A percentile compares a stretch with the other conserved stretches of the same genome.
Evolutionary conservation across 1,284 basidiomycete genomes (phyloP).

Genomic region (Tilletia walkeri): DNA sequence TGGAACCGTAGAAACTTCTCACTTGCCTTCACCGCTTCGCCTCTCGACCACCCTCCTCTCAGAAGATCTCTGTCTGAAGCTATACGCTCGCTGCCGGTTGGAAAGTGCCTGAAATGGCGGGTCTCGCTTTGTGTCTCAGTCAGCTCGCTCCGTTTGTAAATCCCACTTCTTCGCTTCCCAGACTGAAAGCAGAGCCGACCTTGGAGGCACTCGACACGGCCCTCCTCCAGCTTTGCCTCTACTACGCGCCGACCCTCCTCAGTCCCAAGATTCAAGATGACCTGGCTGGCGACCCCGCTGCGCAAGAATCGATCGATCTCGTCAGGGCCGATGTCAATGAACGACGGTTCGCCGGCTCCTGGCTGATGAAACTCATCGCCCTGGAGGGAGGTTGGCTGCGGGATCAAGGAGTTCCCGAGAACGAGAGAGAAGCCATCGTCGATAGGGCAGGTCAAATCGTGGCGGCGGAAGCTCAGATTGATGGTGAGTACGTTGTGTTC

Average conservation of each 20-base stretch:
- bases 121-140: no score
- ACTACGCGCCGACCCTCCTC: not conserved
- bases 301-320: not conserved
- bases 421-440: not conserved
- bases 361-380: conserved; percentile 8
- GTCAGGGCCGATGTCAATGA: conserved; percentile 3
- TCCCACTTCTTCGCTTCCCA: not conserved
- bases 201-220: not conserved
- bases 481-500: not conserved
- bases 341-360: not conserved
- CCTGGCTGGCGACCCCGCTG: not conserved
- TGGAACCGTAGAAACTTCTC: no score
- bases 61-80: no score
- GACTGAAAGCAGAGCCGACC: conserved; percentile 3
- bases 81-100: no score
- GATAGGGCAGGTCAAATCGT: not conserved
- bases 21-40: no score
- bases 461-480: conserved; percentile 1
- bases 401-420: not conserved
- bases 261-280: not conserved
- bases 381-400: not conserved
- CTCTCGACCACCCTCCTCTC: no score
- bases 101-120: no score
- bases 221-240: conserved; percentile 3
- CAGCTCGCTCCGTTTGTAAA: not conserved